phyloP scores from a whole-genome alignment of 2,329 filamentous ascomycete species.

The Aspergillus sp. region DNA sequence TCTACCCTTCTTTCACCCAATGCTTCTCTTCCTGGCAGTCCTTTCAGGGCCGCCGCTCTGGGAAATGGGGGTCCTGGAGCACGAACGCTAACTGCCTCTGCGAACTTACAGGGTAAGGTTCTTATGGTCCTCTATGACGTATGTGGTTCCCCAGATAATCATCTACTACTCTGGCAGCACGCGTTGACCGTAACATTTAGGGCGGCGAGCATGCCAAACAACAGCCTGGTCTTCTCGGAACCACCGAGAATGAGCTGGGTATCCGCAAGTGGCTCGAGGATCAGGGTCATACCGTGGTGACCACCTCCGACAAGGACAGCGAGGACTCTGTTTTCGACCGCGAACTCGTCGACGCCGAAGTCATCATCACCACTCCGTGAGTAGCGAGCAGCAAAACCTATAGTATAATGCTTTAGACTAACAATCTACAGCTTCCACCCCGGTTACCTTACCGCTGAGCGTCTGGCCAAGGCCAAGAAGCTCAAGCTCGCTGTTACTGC shows the following conservation, averaged over 20 bases:
- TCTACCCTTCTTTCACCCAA: slow-evolving; percentile 54
- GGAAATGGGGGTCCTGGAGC: slow-evolving; percentile 53
- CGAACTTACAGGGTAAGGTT: slow-evolving; percentile 87
- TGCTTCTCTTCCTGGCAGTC: slow-evolving; percentile 33
- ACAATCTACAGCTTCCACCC: slow-evolving; percentile 80
- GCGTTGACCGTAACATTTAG: slow-evolving; percentile 41
- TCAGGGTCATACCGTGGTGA: slow-evolving; percentile 93
- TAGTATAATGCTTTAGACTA: not conserved
- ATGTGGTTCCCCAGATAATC: slow-evolving; percentile 42
- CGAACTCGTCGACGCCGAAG: slow-evolving; percentile 93
- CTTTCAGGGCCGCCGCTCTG: slow-evolving; percentile 42
- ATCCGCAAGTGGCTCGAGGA: slow-evolving; percentile 97
- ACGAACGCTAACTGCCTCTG: slow-evolving; percentile 67
- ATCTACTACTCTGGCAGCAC: slow-evolving; percentile 4
- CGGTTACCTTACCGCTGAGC: slow-evolving; percentile 94
- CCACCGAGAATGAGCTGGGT: slow-evolving; percentile 97
- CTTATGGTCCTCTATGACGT: slow-evolving; percentile 92
- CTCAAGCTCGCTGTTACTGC: slow-evolving; percentile 97
- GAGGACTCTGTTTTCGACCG: slow-evolving; percentile 91
- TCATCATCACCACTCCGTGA: slow-evolving; percentile 98
- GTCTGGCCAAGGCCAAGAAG: slow-evolving; percentile 97
- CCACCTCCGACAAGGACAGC: slow-evolving; percentile 96
- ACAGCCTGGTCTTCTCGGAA: slow-evolving; percentile 86
- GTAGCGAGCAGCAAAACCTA: slow-evolving; percentile 27
- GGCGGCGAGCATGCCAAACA: slow-evolving; percentile 84